These are phyloP conservation scores for Phoma herbarum DNA, from an alignment of 2,329 filamentous ascomycete species.

Conservation along the genomic window DNA sequence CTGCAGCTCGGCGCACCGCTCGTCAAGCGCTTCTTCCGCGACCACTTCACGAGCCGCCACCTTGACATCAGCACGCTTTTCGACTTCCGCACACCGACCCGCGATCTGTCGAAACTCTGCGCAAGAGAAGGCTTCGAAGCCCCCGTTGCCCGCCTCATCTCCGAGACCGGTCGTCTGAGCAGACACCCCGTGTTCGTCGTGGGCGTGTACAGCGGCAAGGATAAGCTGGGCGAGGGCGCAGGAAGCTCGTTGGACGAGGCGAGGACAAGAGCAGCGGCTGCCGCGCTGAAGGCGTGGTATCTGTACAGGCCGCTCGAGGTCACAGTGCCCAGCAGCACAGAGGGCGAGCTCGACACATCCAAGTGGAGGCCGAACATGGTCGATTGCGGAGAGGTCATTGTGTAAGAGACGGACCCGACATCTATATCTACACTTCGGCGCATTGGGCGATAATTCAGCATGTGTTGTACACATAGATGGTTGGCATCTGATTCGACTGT, in stretches of 20 bases:
- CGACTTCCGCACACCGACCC: conserved; percentile 81
- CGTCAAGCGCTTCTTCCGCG: conserved; percentile 82
- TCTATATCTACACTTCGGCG: neutral
- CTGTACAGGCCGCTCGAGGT: conserved; percentile 79
- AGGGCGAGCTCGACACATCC: conserved; percentile 45
- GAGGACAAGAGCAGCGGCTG: conserved; percentile 80
- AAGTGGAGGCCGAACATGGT: conserved; percentile 65
- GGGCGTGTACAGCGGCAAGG: conserved; percentile 88
- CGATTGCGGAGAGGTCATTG: conserved; percentile 66
- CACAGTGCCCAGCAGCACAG: conserved; percentile 61
- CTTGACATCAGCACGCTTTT: conserved; percentile 82
- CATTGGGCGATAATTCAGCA: neutral
- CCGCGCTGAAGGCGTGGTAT: conserved; percentile 93
- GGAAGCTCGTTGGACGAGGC: conserved; percentile 81
- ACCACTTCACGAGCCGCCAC: conserved; percentile 82
- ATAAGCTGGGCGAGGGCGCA: conserved; percentile 91
- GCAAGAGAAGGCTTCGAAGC: conserved; percentile 87
- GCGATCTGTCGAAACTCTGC: conserved; percentile 84
- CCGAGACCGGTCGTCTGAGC: conserved; percentile 86
- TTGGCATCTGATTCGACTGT: neutral
- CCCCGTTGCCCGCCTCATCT: conserved; percentile 85
- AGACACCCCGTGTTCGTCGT: conserved; percentile 91
- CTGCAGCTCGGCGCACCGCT: conserved; percentile 80
- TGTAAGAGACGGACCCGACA: conserved; percentile 32
- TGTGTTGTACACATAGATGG: neutral